These are phyloP conservation scores for Colletotrichum caudatum DNA, from an alignment of 2,329 filamentous ascomycete species.

Conservation along the genomic window DNA sequence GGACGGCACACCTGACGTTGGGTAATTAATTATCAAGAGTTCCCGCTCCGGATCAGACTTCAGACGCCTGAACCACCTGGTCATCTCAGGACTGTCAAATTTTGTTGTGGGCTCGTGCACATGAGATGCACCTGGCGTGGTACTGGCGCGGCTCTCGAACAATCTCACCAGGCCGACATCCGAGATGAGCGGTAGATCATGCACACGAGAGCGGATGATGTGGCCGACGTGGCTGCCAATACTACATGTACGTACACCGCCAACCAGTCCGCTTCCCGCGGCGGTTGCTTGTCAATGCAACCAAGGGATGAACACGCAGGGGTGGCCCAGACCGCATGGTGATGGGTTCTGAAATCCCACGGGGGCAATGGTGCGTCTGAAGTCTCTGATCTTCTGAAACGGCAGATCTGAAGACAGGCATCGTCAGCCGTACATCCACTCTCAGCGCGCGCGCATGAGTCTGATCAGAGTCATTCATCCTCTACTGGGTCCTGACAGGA, in stretches of 20 bases:
- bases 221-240: background rate
- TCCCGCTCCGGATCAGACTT: background rate
- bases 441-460: slow-evolving; percentile 6
- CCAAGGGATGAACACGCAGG: slow-evolving; percentile 14
- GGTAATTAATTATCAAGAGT: background rate
- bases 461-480: background rate
- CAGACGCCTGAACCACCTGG: background rate
- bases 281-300: slow-evolving; percentile 14
- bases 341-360: too few relatives aligned
- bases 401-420: slow-evolving; percentile 24
- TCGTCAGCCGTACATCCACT: slow-evolving; percentile 4
- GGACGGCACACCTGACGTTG: background rate
- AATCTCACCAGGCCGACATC: slow-evolving; percentile 10
- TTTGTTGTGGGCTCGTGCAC: background rate
- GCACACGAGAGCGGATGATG: background rate
- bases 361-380: slow-evolving; percentile 36
- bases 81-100: background rate
- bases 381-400: slow-evolving; percentile 39
- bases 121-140: too few relatives aligned
- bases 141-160: too few relatives aligned
- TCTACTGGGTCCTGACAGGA: background rate
- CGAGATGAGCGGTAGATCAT: slow-evolving; percentile 26
- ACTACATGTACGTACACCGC: too few relatives aligned
- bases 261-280: background rate
- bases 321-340: slow-evolving; percentile 18